These are phyloP conservation scores for Apiospora marii DNA, from an alignment of 2,329 filamentous ascomycete genomes.

Conservation along the genomic window DNA sequence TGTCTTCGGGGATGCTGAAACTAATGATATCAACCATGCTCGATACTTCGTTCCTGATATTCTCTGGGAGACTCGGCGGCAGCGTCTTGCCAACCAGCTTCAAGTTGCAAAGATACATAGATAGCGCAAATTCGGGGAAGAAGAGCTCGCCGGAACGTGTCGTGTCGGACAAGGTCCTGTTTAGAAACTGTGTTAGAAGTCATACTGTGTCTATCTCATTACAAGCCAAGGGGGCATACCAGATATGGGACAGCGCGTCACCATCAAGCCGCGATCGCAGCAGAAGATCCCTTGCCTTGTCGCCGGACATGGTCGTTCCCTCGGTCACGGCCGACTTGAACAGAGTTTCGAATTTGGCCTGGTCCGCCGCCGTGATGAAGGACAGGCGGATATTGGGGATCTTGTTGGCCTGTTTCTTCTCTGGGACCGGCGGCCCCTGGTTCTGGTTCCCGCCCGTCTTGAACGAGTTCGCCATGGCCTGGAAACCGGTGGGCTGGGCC, in stretches of 20 bases:
- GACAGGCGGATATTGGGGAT: conserved; percentile 95
- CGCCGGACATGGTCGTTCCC: conserved; percentile 84
- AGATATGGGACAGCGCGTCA: conserved; percentile 89
- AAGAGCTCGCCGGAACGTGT: conserved; percentile 95
- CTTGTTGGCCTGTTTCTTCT: conserved; percentile 68
- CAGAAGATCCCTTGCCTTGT: conserved; percentile 90
- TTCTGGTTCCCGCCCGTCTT: conserved; percentile 56
- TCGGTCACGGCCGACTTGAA: conserved; percentile 95
- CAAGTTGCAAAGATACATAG: conserved; percentile 98
- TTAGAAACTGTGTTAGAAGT: conserved; percentile 33
- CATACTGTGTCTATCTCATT: neutral
- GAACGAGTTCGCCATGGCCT: conserved; percentile 72
- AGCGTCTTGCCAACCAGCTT: conserved; percentile 87
- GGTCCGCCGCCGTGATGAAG: conserved; percentile 94
- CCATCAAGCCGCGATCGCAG: conserved; percentile 88
- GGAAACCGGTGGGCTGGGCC: conserved; percentile 71
- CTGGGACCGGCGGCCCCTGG: conserved; percentile 53
- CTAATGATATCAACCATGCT: conserved; percentile 99
- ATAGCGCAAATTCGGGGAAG: conserved; percentile 96
- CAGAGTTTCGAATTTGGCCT: conserved; percentile 95
- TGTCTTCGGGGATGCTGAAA: conserved; percentile 85
- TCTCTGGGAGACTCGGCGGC: conserved; percentile 78
- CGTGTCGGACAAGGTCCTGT: conserved; percentile 89
- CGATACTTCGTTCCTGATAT: conserved; percentile 93
- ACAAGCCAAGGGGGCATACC: conserved; percentile 57